Conservation (phyloP, 768 basidiomycete genomes). For the Podaxis rugospora region DNA sequence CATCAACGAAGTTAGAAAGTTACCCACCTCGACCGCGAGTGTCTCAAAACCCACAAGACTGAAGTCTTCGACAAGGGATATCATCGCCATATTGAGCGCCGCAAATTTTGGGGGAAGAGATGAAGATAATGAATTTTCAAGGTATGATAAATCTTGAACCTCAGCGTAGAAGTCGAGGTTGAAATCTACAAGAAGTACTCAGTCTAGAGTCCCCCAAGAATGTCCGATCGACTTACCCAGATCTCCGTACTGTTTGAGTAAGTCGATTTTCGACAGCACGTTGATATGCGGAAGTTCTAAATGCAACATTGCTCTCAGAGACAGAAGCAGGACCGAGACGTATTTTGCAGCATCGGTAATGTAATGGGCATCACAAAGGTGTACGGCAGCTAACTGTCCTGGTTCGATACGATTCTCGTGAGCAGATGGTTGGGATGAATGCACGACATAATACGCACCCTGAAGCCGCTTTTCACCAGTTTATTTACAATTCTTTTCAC, state of each 20-base stretch:
- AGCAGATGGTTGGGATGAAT: neutral
- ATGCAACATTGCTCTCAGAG: conserved; percentile 96
- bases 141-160: conserved; percentile 90
- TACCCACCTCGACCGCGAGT: conserved; percentile 81
- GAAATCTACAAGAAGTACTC: conserved; percentile 58
- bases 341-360: conserved; percentile 96
- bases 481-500: conserved; percentile 74
- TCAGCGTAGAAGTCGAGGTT: conserved; percentile 98
- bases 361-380: conserved; percentile 96
- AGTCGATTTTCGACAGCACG: conserved; percentile 92
- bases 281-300: conserved; percentile 98
- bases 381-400: conserved; percentile 82
- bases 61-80: conserved; percentile 92
- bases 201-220: neutral
- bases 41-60: conserved; percentile 95
- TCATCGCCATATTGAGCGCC: conserved; percentile 84
- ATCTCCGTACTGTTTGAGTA: conserved; percentile 87
- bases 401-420: conserved; percentile 12
- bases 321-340: conserved; percentile 85
- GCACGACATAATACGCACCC: conserved; percentile 53
- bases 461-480: conserved; percentile 70
- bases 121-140: conserved; percentile 68
- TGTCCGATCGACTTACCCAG: conserved; percentile 53
- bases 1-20: neutral
- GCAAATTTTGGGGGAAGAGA: conserved; percentile 61